These are phyloP conservation scores for Phytophthora europaea DNA, from an alignment of 352 stramenopile genomes.

Conservation along the genomic window DNA sequence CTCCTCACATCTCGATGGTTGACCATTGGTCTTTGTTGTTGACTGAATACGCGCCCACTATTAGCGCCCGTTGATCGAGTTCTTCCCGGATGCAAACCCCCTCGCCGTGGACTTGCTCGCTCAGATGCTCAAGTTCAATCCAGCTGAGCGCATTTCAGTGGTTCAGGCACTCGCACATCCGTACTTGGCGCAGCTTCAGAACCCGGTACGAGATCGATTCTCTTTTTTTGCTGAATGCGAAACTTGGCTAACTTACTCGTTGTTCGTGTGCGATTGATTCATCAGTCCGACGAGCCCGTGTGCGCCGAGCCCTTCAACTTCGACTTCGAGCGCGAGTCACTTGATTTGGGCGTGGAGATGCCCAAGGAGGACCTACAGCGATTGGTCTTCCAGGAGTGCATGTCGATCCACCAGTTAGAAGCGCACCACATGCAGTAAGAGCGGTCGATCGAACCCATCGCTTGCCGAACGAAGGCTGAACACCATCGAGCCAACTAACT, in stretches of 20 bases:
- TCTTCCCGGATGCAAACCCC: slow-evolving; percentile 88
- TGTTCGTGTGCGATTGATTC: too few relatives aligned
- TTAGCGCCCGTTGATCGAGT: slow-evolving; percentile 78
- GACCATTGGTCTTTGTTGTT: not conserved
- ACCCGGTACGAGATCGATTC: slow-evolving; percentile 60
- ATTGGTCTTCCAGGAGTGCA: slow-evolving; percentile 80
- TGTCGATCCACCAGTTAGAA: slow-evolving; percentile 80
- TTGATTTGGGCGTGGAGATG: slow-evolving; percentile 87
- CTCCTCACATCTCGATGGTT: not conserved
- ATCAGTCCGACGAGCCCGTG: slow-evolving; percentile 88
- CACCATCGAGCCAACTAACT: not conserved
- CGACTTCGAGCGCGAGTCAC: slow-evolving; percentile 87
- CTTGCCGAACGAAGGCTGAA: slow-evolving; percentile 14
- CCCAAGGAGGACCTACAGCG: slow-evolving; percentile 88
- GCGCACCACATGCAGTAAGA: slow-evolving; percentile 71
- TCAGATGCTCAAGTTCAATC: slow-evolving; percentile 95
- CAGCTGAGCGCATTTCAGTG: slow-evolving; percentile 94
- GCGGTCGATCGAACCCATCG: not conserved
- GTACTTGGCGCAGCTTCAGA: slow-evolving; percentile 93
- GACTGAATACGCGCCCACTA: not conserved
- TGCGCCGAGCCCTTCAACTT: slow-evolving; percentile 86
- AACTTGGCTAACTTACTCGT: too few relatives aligned
- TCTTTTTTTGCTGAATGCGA: too few relatives aligned
- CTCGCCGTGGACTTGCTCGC: slow-evolving; percentile 90
- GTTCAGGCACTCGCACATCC: slow-evolving; percentile 91